Conservation (phyloP, 768 basidiomycete genomes). For the Butyriboletus loyo region DNA sequence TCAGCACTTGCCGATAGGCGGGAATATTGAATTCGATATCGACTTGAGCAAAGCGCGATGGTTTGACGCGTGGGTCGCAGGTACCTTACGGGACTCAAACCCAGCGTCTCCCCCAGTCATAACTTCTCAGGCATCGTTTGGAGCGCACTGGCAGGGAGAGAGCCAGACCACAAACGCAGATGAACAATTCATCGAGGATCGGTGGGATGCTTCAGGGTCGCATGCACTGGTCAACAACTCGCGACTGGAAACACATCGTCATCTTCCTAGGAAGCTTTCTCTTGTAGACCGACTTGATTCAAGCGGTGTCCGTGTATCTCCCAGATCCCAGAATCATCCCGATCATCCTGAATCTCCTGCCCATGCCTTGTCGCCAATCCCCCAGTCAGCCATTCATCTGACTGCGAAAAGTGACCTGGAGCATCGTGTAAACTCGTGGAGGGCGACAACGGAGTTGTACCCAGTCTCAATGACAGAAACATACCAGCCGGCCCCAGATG, state of each 20-base stretch:
- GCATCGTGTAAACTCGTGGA: constrained; percentile 63
- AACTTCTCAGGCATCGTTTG: constrained; percentile 38
- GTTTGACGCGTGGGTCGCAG: constrained; percentile 68
- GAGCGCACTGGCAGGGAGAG: constrained; percentile 45
- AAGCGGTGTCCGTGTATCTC: constrained; percentile 37
- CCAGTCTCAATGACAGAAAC: constrained; percentile 44
- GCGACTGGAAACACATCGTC: constrained; percentile 39
- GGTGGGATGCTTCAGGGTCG: constrained; percentile 25
- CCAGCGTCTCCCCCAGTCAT: constrained; percentile 40
- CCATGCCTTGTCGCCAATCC: constrained; percentile 55
- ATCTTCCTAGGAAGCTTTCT: constrained; percentile 64
- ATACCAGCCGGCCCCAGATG: constrained; percentile 18
- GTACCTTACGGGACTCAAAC: constrained; percentile 44
- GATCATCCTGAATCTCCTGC: constrained; percentile 17
- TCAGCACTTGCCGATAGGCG: constrained; percentile 59
- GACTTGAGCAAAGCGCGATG: constrained; percentile 74
- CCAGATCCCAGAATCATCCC: constrained; percentile 18
- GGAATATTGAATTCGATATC: constrained; percentile 84
- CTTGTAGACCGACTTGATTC: constrained; percentile 63
- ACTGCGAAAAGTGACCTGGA: constrained; percentile 52
- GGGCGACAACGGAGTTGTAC: constrained; percentile 51
- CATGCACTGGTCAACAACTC: constrained; percentile 10
- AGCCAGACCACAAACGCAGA: constrained; percentile 48
- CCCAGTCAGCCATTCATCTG: constrained; percentile 58
- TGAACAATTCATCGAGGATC: constrained; percentile 37